These are phyloP conservation scores for Funneliformis mosseae DNA, from an alignment of 192 early-diverging fungal species.

Conservation along the genomic window DNA sequence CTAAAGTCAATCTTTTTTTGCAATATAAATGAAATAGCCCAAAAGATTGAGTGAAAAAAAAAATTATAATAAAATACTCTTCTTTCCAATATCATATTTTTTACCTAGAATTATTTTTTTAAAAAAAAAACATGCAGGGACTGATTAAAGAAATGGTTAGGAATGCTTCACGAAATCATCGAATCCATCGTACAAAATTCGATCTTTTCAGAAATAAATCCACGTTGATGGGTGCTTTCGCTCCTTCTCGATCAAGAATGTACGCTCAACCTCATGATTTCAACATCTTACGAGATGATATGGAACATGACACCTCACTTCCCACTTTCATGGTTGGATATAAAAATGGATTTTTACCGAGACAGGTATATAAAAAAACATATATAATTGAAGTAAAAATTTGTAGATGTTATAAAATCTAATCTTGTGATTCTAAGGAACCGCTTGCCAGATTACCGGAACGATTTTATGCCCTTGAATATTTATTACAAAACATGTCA, in stretches of 20 bases:
- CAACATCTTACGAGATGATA: conserved; percentile 47
- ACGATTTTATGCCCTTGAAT: conserved; percentile 70
- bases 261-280: conserved; percentile 36
- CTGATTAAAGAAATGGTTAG: not conserved
- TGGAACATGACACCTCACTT: conserved; percentile 46
- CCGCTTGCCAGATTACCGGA: conserved; percentile 70
- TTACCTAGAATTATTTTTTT: no score
- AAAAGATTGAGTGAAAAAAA: no score
- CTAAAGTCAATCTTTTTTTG: no score
- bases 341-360: conserved; percentile 59
- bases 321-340: conserved; percentile 61
- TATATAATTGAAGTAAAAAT: no score
- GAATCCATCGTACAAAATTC: not conserved
- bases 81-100: not conserved
- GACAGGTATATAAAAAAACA: no score
- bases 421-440: conserved; percentile 46
- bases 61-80: no score
- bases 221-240: conserved; percentile 3
- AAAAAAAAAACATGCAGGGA: not conserved
- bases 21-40: no score
- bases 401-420: no score
- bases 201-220: not conserved
- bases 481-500: conserved; percentile 79
- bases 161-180: not conserved
- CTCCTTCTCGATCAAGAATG: not conserved